Base-by-base conservation (phyloP, 306 rosid species). In the Cajanus cajan region DNA sequence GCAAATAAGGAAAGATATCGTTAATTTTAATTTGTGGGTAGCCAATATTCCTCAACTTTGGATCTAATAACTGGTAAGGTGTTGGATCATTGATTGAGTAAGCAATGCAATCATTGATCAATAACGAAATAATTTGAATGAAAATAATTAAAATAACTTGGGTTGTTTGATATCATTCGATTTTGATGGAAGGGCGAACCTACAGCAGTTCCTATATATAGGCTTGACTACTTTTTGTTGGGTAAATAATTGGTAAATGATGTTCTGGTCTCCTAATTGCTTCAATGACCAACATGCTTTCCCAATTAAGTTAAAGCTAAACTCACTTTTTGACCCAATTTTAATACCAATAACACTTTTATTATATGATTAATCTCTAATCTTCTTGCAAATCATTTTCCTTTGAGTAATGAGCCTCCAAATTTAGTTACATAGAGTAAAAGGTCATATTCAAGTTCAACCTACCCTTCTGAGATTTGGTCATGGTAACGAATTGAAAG, bases 161-260 rank as follows among this genome's bases (percentile, higher is more conserved):
- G 59, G 40, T 61, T 51, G 43, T 59, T 50, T 47, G 72, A 62
- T 36, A 10, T 71, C 7, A 61, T 74, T 73, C 67, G 86, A 79
- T 78, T 82, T 79, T 80, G 82, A 82, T 86, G 55, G 76, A 79
- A 71, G 82, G 78, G 15, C 22, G 18, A 79, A 34, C 55, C 82
- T 75, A 79, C 43, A 34, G 82, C 78, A 71, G 69, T 66, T 75
- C 82, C 89, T 82, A 86, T 78, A 12, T 74, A 63, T 82, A 82
- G 88, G 78, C 68, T 79, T 71, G 83, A 79, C 80, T 34, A 79
- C 85, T 82, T 86, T 74, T 79, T 82, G 82, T 86, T 86, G 86
- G 86, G 85, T 82, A 76, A 86, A 82, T 82, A 69, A 85, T 85
- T 82, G 80, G 80, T 64, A 79, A 82, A 74, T 82, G 66, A 86